A percentile compares a stretch with the other conserved stretches of the same genome.
These are phyloP conservation scores for Mortierella alpina DNA, from an alignment of 192 early-diverging fungal genomes.

Conservation along the genomic window DNA sequence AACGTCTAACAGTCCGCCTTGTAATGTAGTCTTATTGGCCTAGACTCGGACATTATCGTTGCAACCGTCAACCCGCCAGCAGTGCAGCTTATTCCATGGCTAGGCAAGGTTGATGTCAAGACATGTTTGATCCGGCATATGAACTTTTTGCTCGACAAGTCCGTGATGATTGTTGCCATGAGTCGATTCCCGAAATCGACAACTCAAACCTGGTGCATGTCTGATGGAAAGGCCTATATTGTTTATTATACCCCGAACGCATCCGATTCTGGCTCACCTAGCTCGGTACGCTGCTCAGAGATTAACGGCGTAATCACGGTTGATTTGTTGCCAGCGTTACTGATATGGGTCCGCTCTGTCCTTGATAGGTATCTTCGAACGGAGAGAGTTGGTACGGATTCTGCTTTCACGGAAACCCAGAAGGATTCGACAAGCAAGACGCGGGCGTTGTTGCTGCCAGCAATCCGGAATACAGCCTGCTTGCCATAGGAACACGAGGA, in stretches of 20 bases:
- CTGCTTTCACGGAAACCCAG: conserved; percentile 60
- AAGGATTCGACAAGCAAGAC: conserved; percentile 48
- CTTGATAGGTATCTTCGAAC: conserved; percentile 29
- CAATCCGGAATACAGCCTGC: conserved; percentile 74
- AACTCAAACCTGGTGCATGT: conserved; percentile 52
- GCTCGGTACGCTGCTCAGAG: conserved; percentile 8
- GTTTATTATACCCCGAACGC: conserved; percentile 56
- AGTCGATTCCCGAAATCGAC: conserved; percentile 49
- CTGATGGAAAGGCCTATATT: conserved; percentile 74
- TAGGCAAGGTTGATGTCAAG: conserved; percentile 69
- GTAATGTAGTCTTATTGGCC: conserved; percentile 66
- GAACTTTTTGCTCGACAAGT: conserved; percentile 56
- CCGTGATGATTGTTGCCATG: conserved; percentile 42
- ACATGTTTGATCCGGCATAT: conserved; percentile 64
- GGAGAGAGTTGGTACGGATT: conserved; percentile 61
- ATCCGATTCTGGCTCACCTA: conserved; percentile 33
- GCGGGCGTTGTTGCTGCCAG: conserved; percentile 70
- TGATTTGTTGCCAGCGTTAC: not conserved
- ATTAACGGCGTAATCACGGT: not conserved
- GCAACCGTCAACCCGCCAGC: conserved; percentile 75
- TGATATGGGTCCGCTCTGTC: not conserved
- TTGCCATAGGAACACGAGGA: conserved; percentile 74
- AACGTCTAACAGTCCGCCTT: too few species aligned
- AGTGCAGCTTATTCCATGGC: conserved; percentile 80
- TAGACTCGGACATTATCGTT: conserved; percentile 75